Evolutionary conservation across 2,329 filamentous ascomycete genomes (phyloP), one percentile per base, ranked within the genome.

Genomic region (Dissoconium aciculare): DNA sequence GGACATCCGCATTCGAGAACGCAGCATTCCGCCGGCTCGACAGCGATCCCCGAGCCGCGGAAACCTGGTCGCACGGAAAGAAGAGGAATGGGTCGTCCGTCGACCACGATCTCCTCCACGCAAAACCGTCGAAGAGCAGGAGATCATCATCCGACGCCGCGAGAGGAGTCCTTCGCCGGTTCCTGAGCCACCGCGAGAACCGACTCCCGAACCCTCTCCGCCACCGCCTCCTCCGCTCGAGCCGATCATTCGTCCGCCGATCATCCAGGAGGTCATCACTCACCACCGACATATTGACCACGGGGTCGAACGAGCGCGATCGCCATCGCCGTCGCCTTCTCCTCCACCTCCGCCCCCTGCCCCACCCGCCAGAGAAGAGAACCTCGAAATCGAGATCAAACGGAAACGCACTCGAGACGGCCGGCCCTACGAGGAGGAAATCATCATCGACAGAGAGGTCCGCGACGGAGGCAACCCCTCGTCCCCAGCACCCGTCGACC

Each of bases 231-330:
- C 59, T 27, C 64, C 67, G 26, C 73, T 71, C 16, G 67, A 68
- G 40, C 66, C 78, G 26, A 75, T 89, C 45, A 69, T 73, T 25
- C 74, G 76, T 12, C 83, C 83, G 17, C 78, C 77, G 1, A 82
- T 92, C 44, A 80, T 87, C 55, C 74, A 87, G 48, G 81, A 93
- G 51, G 74, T 92, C 35, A 85, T 91, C 42, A 91, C 82, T 0
- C 81, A 89, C 56, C 87, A 89, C 52, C 70, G 76, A 35, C 79
- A 87, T 49, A 78, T 91, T 44, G 80, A 92, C 49, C 82, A 92
- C 57, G 84, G 61, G 30, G 53, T 65, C 23, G 58, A 63, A 47
- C 52, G 61, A 38, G 61, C 55, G 9, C 53, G 59, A 15, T 59
- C 59, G 14, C 63, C 61, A 11, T 59, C 56, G 5, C 61, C 60